Evolutionary conservation across 148 eudicot species (phyloP).

Genomic region (Rhododendron mucronatum): DNA sequence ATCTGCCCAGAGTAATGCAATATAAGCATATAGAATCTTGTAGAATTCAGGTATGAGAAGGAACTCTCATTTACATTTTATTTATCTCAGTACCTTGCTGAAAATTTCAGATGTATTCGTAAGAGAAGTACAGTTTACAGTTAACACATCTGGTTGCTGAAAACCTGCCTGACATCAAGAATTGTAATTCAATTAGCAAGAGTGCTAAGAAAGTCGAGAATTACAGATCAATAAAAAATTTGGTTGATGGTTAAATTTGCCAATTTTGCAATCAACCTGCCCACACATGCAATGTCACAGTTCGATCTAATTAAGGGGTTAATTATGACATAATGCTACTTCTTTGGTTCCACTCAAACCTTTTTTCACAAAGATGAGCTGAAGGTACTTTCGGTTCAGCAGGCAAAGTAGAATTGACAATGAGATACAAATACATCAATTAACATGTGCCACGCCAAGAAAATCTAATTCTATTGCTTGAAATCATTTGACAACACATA

Average conservation of each 20-base stretch:
- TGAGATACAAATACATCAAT: neutral
- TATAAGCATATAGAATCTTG: constrained; percentile 5
- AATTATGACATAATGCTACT: neutral
- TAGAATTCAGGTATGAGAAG: constrained; percentile 1
- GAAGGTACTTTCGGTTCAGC: neutral
- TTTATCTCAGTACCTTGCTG: constrained; percentile 53
- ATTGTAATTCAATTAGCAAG: neutral
- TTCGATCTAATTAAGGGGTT: neutral
- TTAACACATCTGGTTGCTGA: constrained; percentile 61
- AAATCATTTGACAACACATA: neutral
- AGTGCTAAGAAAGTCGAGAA: neutral
- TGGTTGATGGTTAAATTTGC: neutral
- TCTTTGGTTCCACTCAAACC: neutral
- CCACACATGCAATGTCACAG: constrained; percentile 28
- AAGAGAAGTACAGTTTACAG: constrained; percentile 80
- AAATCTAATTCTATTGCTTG: neutral
- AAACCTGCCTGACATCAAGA: constrained; percentile 46
- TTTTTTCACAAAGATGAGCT: neutral
- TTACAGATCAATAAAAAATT: neutral
- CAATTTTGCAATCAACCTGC: constrained; percentile 32
- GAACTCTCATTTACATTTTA: neutral
- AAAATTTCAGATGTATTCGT: constrained; percentile 66
- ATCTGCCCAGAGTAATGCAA: constrained; percentile 41
- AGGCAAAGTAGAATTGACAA: neutral
- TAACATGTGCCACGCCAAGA: neutral